Evolutionary conservation across 805 yeast species (phyloP).

Genomic region (Cyberlindnera subsufficiens): DNA sequence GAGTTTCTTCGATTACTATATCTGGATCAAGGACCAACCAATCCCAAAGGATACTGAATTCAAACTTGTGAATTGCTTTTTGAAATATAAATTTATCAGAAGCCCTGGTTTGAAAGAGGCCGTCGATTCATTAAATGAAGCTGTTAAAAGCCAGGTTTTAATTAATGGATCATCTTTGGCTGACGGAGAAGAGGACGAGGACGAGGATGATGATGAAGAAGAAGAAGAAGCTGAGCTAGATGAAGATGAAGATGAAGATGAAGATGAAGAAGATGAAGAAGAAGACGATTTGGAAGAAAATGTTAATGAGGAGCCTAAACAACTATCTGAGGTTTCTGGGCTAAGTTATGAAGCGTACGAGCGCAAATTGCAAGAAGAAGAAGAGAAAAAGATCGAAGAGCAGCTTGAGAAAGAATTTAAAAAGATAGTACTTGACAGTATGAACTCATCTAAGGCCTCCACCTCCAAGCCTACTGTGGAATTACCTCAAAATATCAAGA

Average conservation of each 20-base stretch:
- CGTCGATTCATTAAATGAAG: conserved; percentile 31
- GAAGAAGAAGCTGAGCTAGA: conserved; percentile 4
- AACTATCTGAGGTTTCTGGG: conserved; percentile 23
- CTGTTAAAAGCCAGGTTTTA: conserved; percentile 14
- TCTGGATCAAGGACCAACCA: conserved; percentile 53
- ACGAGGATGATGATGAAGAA: conserved; percentile 28
- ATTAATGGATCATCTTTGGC: conserved; percentile 3
- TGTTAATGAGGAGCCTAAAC: neutral
- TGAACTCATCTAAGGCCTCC: conserved; percentile 25
- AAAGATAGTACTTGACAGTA: conserved; percentile 44
- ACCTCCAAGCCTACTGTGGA: conserved; percentile 6
- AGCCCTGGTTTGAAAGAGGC: conserved; percentile 38
- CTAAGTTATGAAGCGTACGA: conserved; percentile 34
- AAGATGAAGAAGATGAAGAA: conserved; percentile 23
- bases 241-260: conserved; percentile 20
- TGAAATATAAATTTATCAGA: conserved; percentile 30
- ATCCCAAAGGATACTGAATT: conserved; percentile 60
- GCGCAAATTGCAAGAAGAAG: conserved; percentile 30
- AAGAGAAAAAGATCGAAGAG: conserved; percentile 40
- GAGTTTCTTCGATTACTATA: conserved; percentile 66
- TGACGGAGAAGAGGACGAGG: conserved; percentile 23
- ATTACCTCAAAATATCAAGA: conserved; percentile 13
- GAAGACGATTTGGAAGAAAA: conserved; percentile 15
- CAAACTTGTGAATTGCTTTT: conserved; percentile 40
- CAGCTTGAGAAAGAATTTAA: conserved; percentile 55